Conservation (phyloP, 2,329 filamentous ascomycete species). For the Paracoccidioides brasiliensis region DNA sequence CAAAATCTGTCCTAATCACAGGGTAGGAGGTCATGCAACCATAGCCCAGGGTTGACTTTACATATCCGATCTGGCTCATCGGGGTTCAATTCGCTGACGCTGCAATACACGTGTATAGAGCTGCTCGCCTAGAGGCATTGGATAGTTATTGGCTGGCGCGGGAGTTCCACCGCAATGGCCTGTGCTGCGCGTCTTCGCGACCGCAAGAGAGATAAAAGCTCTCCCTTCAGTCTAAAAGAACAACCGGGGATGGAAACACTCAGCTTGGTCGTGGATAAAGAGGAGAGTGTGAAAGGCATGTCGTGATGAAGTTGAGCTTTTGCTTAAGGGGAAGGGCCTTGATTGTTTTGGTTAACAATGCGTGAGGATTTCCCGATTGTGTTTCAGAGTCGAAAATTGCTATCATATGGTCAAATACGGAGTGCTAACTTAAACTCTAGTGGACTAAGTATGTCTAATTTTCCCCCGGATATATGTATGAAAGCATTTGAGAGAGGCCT, state of each 20-base stretch:
- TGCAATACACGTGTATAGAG: slow-evolving; percentile 15
- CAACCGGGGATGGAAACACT: slow-evolving; percentile 43
- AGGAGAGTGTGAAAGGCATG: slow-evolving; percentile 37
- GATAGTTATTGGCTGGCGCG: slow-evolving; percentile 43
- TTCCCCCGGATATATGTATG: neutral
- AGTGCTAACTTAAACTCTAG: slow-evolving; percentile 6
- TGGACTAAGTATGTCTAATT: slow-evolving; percentile 8
- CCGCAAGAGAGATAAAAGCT: slow-evolving; percentile 39
- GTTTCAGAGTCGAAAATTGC: neutral
- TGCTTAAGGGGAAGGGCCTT: slow-evolving; percentile 36
- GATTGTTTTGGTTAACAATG: slow-evolving; percentile 47
- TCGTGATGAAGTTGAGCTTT: slow-evolving; percentile 33
- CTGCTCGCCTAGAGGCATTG: slow-evolving; percentile 44
- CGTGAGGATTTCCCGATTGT: slow-evolving; percentile 18
- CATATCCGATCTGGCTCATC: neutral
- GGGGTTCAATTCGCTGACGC: neutral
- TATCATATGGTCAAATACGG: neutral
- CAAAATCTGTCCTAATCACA: slow-evolving; percentile 28
- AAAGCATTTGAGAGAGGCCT: neutral
- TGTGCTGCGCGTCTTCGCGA: slow-evolving; percentile 47
- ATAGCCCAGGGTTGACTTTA: neutral
- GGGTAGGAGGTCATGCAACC: slow-evolving; percentile 21
- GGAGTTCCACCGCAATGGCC: slow-evolving; percentile 42
- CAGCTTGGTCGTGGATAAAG: slow-evolving; percentile 40
- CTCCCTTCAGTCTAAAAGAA: slow-evolving; percentile 37